These are phyloP conservation scores for Caryopteris hybrid DNA, from an alignment of 305 asterid species.

Conservation along the genomic window DNA sequence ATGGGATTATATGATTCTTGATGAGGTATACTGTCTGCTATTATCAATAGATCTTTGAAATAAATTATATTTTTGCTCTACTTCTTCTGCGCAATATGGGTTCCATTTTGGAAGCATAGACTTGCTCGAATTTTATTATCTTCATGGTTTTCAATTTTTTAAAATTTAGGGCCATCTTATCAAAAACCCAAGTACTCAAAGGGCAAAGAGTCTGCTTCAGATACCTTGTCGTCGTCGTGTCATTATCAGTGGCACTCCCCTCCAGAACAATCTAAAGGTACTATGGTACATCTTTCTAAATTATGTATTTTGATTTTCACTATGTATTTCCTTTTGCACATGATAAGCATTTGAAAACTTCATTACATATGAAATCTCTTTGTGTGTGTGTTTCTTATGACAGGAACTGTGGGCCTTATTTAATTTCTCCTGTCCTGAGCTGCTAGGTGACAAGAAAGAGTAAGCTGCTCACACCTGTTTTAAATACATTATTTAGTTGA, in stretches of 20 bases:
- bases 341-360: background rate
- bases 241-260: conserved; percentile 97
- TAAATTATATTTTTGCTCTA: background rate
- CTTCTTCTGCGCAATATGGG: background rate
- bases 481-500: conserved; percentile 15
- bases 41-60: conserved; percentile 1
- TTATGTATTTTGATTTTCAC: background rate
- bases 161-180: conserved; percentile 86
- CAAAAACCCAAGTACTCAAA: conserved; percentile 94
- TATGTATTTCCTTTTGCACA: background rate
- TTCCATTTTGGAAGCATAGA: conserved; percentile 1
- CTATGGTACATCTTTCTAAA: background rate
- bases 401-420: conserved; percentile 97
- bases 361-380: conserved; percentile 10
- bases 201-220: conserved; percentile 93
- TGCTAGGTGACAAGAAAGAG: conserved; percentile 89
- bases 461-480: conserved; percentile 31
- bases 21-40: conserved; percentile 52
- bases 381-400: background rate
- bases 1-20: conserved; percentile 97
- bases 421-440: conserved; percentile 82
- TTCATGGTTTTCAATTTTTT: background rate
- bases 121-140: background rate
- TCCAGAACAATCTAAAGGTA: conserved; percentile 97
- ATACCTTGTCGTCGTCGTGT: conserved; percentile 83